A percentile compares a stretch with the other conserved stretches of the same genome.
phyloP scores from a whole-genome alignment of 129 eudicot species.

The Artemisia argyi region DNA sequence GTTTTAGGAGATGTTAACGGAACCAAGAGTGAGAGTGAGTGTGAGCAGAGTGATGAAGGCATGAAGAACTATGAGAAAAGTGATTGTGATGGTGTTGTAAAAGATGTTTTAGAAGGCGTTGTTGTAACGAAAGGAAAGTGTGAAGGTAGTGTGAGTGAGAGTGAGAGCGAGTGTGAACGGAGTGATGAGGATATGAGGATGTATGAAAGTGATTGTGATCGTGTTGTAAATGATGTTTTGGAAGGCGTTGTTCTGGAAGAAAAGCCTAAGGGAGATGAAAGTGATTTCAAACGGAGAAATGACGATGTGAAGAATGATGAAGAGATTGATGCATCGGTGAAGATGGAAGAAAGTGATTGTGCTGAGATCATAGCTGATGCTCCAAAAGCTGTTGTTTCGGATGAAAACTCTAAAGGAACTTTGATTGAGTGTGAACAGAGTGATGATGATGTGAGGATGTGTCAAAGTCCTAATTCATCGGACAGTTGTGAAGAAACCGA shows the following conservation, averaged over 20 bases:
- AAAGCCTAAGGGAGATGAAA: background rate
- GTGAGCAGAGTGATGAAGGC: no score
- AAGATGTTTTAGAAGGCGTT: no score
- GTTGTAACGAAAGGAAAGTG: no score
- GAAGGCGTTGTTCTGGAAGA: background rate
- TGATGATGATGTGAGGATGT: background rate
- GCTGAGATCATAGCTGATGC: background rate
- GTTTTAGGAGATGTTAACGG: no score
- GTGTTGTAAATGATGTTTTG: background rate
- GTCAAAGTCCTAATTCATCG: background rate
- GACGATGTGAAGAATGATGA: no score
- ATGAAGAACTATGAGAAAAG: background rate
- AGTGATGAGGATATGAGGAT: background rate
- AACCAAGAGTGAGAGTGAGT: no score
- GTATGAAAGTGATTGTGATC: background rate
- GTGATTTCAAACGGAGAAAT: no score
- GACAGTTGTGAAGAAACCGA: background rate
- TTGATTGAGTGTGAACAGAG: slow-evolving; percentile 10
- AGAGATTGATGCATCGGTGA: background rate
- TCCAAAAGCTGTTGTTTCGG: slow-evolving; percentile 4
- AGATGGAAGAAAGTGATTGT: background rate
- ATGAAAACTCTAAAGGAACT: slow-evolving; percentile 19
- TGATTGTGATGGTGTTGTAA: no score
- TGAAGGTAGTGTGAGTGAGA: no score
- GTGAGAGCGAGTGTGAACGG: no score